Evolutionary conservation across 2,329 filamentous ascomycete species (phyloP).

Genomic region (Aspergillus sojae): DNA sequence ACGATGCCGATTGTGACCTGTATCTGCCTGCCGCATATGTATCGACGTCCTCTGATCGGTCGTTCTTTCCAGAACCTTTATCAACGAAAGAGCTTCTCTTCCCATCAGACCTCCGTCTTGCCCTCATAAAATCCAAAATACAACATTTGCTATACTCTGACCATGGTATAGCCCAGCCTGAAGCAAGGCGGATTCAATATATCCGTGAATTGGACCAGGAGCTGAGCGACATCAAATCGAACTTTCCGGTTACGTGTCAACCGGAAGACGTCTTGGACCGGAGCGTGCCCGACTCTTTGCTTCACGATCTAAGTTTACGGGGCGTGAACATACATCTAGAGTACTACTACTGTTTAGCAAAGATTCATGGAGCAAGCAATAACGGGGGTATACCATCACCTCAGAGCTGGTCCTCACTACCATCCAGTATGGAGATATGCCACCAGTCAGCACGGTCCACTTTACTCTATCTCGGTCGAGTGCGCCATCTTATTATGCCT

Average conservation of each 20-base stretch:
- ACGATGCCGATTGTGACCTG: constrained; percentile 27
- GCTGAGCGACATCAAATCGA: constrained; percentile 21
- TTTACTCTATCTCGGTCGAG: constrained; percentile 24
- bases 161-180: constrained; percentile 14
- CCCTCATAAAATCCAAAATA: constrained; percentile 28
- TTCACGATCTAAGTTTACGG: constrained; percentile 29
- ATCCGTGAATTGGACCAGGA: constrained; percentile 29
- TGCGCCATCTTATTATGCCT: constrained; percentile 21
- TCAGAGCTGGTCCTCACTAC: constrained; percentile 16
- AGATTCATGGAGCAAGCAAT: constrained; percentile 26
- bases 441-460: constrained; percentile 26
- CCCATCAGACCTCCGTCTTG: constrained; percentile 28
- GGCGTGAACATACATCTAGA: constrained; percentile 29
- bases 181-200: constrained; percentile 24
- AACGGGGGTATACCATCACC: constrained; percentile 5
- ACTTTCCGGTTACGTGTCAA: constrained; percentile 22
- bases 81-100: constrained; percentile 25
- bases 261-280: constrained; percentile 24
- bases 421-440: constrained; percentile 28
- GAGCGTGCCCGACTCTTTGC: constrained; percentile 21
- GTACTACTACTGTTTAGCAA: constrained; percentile 28
- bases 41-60: constrained; percentile 20
- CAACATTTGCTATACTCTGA: constrained; percentile 24
- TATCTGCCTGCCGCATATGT: constrained; percentile 25
- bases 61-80: constrained; percentile 25